Evolutionary conservation across 225 moss, liverwort and hornwort species (phyloP).

Genomic region (Marchantia polymorpha): DNA sequence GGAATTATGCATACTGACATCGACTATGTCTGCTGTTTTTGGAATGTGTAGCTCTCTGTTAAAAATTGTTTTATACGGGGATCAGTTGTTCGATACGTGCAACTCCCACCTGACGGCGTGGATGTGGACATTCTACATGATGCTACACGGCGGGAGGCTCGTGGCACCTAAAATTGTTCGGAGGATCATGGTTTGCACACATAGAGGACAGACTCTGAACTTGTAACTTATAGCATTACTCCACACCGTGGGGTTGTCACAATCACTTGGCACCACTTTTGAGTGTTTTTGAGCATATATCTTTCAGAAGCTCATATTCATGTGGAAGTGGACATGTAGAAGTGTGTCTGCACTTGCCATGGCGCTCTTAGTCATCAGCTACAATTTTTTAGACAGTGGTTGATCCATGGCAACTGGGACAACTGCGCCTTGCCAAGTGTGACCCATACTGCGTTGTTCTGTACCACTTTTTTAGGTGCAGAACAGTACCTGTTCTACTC

Average conservation of each 20-base stretch:
- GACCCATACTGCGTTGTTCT: background rate
- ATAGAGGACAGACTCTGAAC: background rate
- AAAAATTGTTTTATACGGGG: conserved; percentile 99
- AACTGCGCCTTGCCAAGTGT: background rate
- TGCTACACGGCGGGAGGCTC: conserved; percentile 97
- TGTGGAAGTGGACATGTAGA: conserved; percentile 6
- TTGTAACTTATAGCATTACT: background rate
- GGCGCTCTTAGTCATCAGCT: conserved; percentile 8
- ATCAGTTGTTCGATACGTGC: conserved; percentile 97
- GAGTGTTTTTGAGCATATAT: conserved; percentile 12
- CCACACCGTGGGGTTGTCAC: background rate
- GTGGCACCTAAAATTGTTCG: conserved; percentile 52
- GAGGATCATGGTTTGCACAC: background rate
- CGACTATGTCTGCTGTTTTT: too few species aligned
- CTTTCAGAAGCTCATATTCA: conserved; percentile 15
- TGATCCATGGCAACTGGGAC: background rate
- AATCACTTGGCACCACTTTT: conserved; percentile 1
- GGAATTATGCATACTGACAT: too few species aligned
- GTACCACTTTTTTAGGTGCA: conserved; percentile 15
- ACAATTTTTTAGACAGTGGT: conserved; percentile 4
- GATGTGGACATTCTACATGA: conserved; percentile 98
- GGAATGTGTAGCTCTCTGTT: conserved; percentile 73
- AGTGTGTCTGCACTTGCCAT: background rate
- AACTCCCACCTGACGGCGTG: conserved; percentile 93
- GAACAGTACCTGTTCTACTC: background rate